Conservation (phyloP, 2,329 filamentous ascomycete genomes). For the Hypoxylon sp. region DNA sequence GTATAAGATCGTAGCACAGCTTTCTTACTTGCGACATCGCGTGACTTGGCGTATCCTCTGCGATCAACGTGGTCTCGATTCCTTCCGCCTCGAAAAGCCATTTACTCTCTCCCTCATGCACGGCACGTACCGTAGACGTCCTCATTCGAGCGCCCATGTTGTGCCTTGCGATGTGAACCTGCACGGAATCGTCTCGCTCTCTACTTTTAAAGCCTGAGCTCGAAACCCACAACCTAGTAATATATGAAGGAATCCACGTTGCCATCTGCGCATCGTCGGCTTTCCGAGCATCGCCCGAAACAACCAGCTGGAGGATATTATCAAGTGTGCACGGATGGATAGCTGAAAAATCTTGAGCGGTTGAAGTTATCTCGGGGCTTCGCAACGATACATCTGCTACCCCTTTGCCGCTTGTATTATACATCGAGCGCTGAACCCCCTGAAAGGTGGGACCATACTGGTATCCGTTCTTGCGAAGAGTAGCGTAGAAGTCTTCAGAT, state of each 20-base stretch:
- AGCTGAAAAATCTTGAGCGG: not conserved
- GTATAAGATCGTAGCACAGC: conserved; percentile 1
- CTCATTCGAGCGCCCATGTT: not conserved
- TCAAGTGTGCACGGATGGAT: not conserved
- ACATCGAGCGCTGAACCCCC: not conserved
- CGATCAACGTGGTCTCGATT: not conserved
- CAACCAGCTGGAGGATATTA: not conserved
- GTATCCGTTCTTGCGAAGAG: not conserved
- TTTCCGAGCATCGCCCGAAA: not conserved
- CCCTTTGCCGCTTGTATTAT: not conserved
- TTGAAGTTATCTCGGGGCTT: not conserved
- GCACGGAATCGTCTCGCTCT: not conserved
- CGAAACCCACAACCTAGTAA: not conserved
- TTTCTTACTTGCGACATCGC: not conserved
- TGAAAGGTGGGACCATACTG: not conserved
- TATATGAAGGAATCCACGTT: not conserved
- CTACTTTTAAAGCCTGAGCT: not conserved
- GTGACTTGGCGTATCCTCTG: not conserved
- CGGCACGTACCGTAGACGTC: not conserved
- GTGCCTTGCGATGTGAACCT: not conserved
- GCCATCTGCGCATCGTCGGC: not conserved
- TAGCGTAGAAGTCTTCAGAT: not conserved
- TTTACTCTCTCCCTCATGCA: not conserved
- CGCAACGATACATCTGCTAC: not conserved
- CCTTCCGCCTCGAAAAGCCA: not conserved